phyloP scores from a whole-genome alignment of 768 basidiomycete species.

The Rubroboletus satanas region DNA sequence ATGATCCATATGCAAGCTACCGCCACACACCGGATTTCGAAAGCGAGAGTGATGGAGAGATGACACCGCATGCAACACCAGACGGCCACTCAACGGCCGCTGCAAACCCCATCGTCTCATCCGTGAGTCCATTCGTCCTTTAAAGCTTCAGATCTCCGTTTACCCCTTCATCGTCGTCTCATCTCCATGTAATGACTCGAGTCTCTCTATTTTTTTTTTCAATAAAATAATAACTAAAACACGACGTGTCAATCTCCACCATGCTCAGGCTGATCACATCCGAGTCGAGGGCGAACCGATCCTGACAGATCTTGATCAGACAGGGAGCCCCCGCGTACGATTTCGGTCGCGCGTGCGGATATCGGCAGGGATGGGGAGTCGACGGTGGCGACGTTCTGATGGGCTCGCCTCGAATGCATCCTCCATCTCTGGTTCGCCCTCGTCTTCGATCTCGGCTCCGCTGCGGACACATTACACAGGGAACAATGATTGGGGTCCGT shows the following conservation, averaged over 20 bases:
- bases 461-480: slow-evolving; percentile 57
- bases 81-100: neutral
- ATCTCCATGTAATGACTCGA: neutral
- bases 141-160: neutral
- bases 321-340: slow-evolving; percentile 41
- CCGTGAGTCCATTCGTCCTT: slow-evolving; percentile 13
- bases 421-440: slow-evolving; percentile 59
- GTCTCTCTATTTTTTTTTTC: neutral
- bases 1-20: neutral
- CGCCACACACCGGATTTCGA: slow-evolving; percentile 3
- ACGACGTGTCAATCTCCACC: neutral
- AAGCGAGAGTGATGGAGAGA: slow-evolving; percentile 15
- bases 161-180: neutral
- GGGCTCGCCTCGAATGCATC: slow-evolving; percentile 27
- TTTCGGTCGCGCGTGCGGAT: slow-evolving; percentile 78
- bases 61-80: neutral
- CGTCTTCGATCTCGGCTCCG: slow-evolving; percentile 81
- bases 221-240: neutral
- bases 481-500: slow-evolving; percentile 54
- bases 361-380: slow-evolving; percentile 56
- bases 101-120: neutral
- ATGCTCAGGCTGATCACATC: neutral
- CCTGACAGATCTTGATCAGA: slow-evolving; percentile 6
- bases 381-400: slow-evolving; percentile 36
- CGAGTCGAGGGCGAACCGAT: slow-evolving; percentile 14